A percentile compares a stretch with the other conserved stretches of the same genome.
These are phyloP conservation scores for Actinomortierella ambigua DNA, from an alignment of 371 early-diverging fungal genomes.

Conservation along the genomic window DNA sequence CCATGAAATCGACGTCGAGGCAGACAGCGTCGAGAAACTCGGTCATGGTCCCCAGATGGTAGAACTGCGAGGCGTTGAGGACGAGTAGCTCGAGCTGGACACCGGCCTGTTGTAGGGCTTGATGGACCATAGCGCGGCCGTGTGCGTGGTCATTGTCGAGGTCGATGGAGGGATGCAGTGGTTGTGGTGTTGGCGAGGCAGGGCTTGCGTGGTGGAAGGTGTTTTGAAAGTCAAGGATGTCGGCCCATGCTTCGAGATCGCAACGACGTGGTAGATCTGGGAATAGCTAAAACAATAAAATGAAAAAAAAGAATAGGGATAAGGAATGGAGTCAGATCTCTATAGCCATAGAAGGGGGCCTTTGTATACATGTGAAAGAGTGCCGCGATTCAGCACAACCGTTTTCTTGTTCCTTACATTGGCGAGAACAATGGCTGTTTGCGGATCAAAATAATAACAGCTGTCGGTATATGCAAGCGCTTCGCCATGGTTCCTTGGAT, in stretches of 20 bases:
- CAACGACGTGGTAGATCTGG: conserved; percentile 15
- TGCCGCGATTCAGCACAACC: too few species aligned
- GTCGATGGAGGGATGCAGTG: neutral
- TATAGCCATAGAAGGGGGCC: neutral
- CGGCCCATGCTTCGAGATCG: conserved; percentile 49
- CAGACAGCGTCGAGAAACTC: conserved; percentile 35
- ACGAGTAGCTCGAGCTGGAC: conserved; percentile 36
- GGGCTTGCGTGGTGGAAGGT: neutral
- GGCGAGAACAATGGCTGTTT: conserved; percentile 25
- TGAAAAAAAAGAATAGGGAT: neutral
- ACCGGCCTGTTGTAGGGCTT: conserved; percentile 14
- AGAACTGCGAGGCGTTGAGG: conserved; percentile 48
- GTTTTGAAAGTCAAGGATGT: conserved; percentile 35
- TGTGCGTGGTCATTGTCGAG: conserved; percentile 3
- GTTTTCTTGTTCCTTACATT: conserved; percentile 17
- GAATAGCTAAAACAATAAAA: conserved; percentile 18
- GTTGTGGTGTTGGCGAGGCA: neutral
- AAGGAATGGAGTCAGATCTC: neutral
- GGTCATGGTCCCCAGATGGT: conserved; percentile 47
- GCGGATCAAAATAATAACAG: conserved; percentile 48
- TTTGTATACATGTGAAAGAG: neutral
- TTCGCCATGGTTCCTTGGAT: neutral
- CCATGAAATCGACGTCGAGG: conserved; percentile 26
- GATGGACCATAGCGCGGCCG: conserved; percentile 10
- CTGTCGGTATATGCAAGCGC: conserved; percentile 47